These are phyloP conservation scores for Curvularia sp. DNA, from an alignment of 2,329 filamentous ascomycete genomes.

Conservation along the genomic window DNA sequence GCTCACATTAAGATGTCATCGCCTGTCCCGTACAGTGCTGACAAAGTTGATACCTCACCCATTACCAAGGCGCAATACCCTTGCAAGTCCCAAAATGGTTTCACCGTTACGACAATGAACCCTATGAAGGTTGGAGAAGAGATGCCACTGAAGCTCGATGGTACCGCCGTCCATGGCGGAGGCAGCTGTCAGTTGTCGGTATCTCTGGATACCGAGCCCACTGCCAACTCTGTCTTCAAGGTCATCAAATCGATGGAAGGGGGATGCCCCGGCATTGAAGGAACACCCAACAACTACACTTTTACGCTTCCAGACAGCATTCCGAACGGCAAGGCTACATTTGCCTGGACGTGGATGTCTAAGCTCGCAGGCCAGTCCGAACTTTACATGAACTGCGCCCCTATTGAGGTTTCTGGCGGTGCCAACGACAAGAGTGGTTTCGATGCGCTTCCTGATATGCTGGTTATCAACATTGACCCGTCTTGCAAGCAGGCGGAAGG, in stretches of 20 bases:
- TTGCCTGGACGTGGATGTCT: slow-evolving; percentile 96
- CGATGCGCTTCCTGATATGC: slow-evolving; percentile 70
- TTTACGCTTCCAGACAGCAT: slow-evolving; percentile 77
- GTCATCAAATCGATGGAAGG: slow-evolving; percentile 90
- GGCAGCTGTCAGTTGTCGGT: slow-evolving; percentile 89
- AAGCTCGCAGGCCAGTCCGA: slow-evolving; percentile 80
- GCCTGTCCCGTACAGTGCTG: slow-evolving; percentile 69
- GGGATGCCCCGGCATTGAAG: slow-evolving; percentile 74
- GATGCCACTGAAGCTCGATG: slow-evolving; percentile 70
- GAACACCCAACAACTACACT: slow-evolving; percentile 69
- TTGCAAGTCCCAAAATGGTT: slow-evolving; percentile 61
- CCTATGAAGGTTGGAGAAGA: slow-evolving; percentile 68
- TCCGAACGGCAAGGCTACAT: slow-evolving; percentile 75
- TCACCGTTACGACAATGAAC: slow-evolving; percentile 45
- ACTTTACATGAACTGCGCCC: slow-evolving; percentile 89
- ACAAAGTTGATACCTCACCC: slow-evolving; percentile 67
- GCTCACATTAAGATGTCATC: slow-evolving; percentile 78
- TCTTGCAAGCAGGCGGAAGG: slow-evolving; percentile 62
- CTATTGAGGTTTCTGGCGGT: slow-evolving; percentile 68
- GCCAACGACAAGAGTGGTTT: slow-evolving; percentile 62
- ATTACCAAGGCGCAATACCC: slow-evolving; percentile 73
- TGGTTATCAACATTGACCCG: slow-evolving; percentile 71
- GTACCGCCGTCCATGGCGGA: slow-evolving; percentile 82
- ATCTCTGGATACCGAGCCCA: slow-evolving; percentile 67
- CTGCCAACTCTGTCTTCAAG: slow-evolving; percentile 71